These are phyloP conservation scores for Lactarius psammicola DNA, from an alignment of 768 basidiomycete species.

Conservation along the genomic window DNA sequence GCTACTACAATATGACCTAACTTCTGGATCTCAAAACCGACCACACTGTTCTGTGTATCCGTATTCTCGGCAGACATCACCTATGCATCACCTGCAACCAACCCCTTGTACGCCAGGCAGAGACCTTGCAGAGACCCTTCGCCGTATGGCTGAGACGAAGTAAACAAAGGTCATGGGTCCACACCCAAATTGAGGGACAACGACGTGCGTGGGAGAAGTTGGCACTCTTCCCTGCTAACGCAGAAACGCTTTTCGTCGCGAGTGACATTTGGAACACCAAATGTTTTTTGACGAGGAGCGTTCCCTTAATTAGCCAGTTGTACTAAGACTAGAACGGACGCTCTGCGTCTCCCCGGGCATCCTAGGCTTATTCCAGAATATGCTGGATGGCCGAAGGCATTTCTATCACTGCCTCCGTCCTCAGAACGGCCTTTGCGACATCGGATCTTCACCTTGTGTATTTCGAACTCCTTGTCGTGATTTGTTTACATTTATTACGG, in stretches of 20 bases:
- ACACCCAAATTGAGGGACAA: slow-evolving; percentile 71
- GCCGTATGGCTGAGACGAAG: slow-evolving; percentile 67
- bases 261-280: slow-evolving; percentile 69
- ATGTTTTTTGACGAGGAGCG: no score
- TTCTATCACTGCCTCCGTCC: slow-evolving; percentile 75
- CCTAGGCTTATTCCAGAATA: slow-evolving; percentile 76
- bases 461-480: slow-evolving; percentile 24
- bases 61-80: slow-evolving; percentile 65
- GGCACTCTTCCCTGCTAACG: slow-evolving; percentile 81
- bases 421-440: slow-evolving; percentile 72
- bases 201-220: slow-evolving; percentile 75
- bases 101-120: slow-evolving; percentile 64
- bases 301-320: slow-evolving; percentile 64
- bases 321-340: slow-evolving; percentile 79
- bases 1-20: not conserved
- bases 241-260: slow-evolving; percentile 78
- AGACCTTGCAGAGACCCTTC: slow-evolving; percentile 77
- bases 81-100: slow-evolving; percentile 77
- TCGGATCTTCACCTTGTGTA: slow-evolving; percentile 80
- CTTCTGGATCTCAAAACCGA: not conserved
- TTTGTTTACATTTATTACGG: no score
- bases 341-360: slow-evolving; percentile 92
- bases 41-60: not conserved
- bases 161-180: slow-evolving; percentile 54
- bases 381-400: slow-evolving; percentile 71